A percentile compares a stretch with the other conserved stretches of the same genome.
phyloP scores from a whole-genome alignment of 2,329 filamentous ascomycete species.

The Chrysoporthe austroafricana region DNA sequence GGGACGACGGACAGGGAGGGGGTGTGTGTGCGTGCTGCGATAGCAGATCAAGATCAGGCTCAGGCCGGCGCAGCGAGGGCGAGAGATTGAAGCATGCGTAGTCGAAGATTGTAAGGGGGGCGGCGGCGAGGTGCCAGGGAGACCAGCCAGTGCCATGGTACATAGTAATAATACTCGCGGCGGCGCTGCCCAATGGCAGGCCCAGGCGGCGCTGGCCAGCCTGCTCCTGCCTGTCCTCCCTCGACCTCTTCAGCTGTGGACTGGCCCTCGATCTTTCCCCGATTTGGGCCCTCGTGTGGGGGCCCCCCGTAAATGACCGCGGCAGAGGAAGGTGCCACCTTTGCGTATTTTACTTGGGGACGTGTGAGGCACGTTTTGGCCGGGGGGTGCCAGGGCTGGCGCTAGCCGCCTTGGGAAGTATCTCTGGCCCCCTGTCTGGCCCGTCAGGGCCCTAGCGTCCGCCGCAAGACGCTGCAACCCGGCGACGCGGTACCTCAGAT shows the following conservation, averaged over 20 bases:
- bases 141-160: too few relatives aligned
- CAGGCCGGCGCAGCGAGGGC: slow-evolving; percentile 1
- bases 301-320: slow-evolving; percentile 8
- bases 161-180: not conserved
- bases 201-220: slow-evolving; percentile 5
- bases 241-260: slow-evolving; percentile 22
- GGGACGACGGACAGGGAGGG: not conserved
- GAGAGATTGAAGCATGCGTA: not conserved
- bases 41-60: not conserved
- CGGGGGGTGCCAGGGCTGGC: not conserved
- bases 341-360: not conserved
- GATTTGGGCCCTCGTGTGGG: slow-evolving; percentile 18
- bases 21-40: not conserved
- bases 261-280: slow-evolving; percentile 23
- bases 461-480: not conserved
- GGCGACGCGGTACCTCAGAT: not conserved
- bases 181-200: slow-evolving; percentile 16
- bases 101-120: slow-evolving; percentile 17
- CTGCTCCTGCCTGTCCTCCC: not conserved
- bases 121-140: not conserved
- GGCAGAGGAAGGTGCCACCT: not conserved
- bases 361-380: not conserved
- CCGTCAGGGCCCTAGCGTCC: not conserved
- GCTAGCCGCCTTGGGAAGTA: slow-evolving; percentile 3
- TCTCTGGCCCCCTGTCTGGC: not conserved